Percentiles rank a stretch among this genome's conserved stretches.
These are phyloP conservation scores for Striga asiatica DNA, from an alignment of 257 asterid species.

Conservation along the genomic window DNA sequence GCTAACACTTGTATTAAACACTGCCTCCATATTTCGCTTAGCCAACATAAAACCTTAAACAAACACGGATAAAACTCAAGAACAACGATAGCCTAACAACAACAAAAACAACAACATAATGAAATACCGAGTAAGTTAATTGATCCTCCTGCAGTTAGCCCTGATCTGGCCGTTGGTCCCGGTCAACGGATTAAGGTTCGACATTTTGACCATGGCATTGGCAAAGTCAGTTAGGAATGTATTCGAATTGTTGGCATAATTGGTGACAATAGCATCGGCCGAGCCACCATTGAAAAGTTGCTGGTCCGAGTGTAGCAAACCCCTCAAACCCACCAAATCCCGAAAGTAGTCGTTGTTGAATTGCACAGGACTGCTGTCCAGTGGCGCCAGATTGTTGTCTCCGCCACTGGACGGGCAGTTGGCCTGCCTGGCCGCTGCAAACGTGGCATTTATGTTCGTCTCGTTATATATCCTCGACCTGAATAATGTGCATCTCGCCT, in stretches of 20 bases:
- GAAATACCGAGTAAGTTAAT: too few relatives aligned
- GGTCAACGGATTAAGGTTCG: constrained; percentile 52
- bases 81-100: too few relatives aligned
- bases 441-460: constrained; percentile 38
- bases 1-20: too few relatives aligned
- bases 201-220: constrained; percentile 61
- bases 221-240: constrained; percentile 54
- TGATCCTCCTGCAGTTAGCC: constrained; percentile 43
- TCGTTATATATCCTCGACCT: constrained; percentile 48
- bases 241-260: constrained; percentile 34
- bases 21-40: too few relatives aligned
- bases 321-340: constrained; percentile 27
- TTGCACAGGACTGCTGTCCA: constrained; percentile 27
- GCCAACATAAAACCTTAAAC: too few relatives aligned
- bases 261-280: constrained; percentile 49
- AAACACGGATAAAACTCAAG: too few relatives aligned
- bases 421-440: constrained; percentile 23
- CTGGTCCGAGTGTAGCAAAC: constrained; percentile 63
- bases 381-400: constrained; percentile 29
- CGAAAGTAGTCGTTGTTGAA: constrained; percentile 51
- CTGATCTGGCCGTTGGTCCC: constrained; percentile 63
- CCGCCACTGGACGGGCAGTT: constrained; percentile 49
- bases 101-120: too few relatives aligned
- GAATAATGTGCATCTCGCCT: constrained; percentile 44
- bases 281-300: constrained; percentile 49